Base-by-base conservation (phyloP, 768 basidiomycete species). In the Calocera cornea region DNA sequence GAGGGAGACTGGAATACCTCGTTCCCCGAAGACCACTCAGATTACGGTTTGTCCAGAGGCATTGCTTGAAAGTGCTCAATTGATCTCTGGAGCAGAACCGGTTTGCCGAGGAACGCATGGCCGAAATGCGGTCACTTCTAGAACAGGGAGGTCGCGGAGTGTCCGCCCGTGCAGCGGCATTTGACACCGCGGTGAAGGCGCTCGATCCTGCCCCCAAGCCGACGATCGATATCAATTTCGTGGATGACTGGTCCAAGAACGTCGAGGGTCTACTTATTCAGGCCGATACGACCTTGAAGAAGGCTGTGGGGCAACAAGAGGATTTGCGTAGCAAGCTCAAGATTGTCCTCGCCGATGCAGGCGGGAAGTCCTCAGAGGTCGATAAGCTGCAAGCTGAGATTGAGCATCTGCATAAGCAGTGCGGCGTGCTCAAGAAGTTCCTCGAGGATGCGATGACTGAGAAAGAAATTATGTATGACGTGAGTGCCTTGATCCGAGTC, bases 391-490 rank as follows among this genome's bases (percentile, higher is more conserved):
- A 82, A 65, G 75, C 82, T 31, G 90, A 92, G 69, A 79, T 93
- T 34, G 83, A 87, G 72, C 65, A 74, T 34, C 70, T 83, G 19
- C 87, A 83, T 70, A 83, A 89, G 19, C 89, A 91, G 74, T 87
- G 86, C 69, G 90, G 90, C 71, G 78, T 92, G 33, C 84, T 93
- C 2, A 90, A 90, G 75, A 84, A 84, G 70, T 80, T 94, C 33
- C 80, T 92, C 16, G 81, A 83, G 19, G 89, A 95, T 72, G 84
- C 86, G 34, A 89, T 87, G 10, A 82, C 86, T 1, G 94, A 97
- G 79, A 90, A 95, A 76, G 90, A 94, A 72, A 89, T 92, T 75
- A 88, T 95, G 83, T 95, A 94, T 70, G 89, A 93, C 81, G 92
- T 93, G 44, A 72, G 82, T 74, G 17, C 2, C 27, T 34, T 16